phyloP scores from a whole-genome alignment of 2,329 filamentous ascomycete genomes.

The Lasiodiplodia gonubiensis region DNA sequence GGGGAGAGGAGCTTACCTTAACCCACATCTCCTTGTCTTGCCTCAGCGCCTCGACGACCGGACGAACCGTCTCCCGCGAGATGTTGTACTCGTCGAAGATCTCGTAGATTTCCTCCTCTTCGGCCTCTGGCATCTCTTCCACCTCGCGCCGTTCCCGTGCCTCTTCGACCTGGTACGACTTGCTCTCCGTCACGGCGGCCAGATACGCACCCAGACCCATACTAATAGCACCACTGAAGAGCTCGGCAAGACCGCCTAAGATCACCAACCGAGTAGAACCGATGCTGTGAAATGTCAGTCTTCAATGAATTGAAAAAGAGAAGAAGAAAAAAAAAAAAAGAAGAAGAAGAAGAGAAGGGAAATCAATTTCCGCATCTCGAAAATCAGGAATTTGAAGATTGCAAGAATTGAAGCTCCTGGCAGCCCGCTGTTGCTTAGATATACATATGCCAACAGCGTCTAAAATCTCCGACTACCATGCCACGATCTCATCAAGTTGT shows the following conservation, averaged over 20 bases:
- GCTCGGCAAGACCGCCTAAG: slow-evolving; percentile 73
- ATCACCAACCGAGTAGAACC: slow-evolving; percentile 43
- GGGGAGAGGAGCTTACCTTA: slow-evolving; percentile 34
- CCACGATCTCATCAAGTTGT: too few species aligned
- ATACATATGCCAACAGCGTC: background rate
- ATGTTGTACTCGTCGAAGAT: slow-evolving; percentile 60
- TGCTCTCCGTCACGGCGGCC: slow-evolving; percentile 64
- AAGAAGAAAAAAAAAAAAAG: background rate
- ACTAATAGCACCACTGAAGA: slow-evolving; percentile 75
- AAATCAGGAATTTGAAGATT: too few species aligned
- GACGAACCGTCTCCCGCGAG: slow-evolving; percentile 49
- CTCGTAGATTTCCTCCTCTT: slow-evolving; percentile 52
- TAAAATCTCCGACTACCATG: background rate
- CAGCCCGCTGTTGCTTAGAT: background rate
- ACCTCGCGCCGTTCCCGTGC: slow-evolving; percentile 55
- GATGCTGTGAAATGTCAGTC: slow-evolving; percentile 24
- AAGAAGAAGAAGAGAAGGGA: background rate
- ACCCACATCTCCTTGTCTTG: slow-evolving; percentile 58
- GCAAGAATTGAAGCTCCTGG: background rate
- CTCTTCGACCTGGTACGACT: slow-evolving; percentile 58
- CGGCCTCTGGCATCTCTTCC: slow-evolving; percentile 50
- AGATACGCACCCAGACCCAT: slow-evolving; percentile 80
- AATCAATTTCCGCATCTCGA: too few species aligned
- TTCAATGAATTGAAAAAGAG: background rate
- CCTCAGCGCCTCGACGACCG: slow-evolving; percentile 59